Base-by-base conservation (phyloP, 1,139 yeast genomes). In the Yamadazyma dushanensis region DNA sequence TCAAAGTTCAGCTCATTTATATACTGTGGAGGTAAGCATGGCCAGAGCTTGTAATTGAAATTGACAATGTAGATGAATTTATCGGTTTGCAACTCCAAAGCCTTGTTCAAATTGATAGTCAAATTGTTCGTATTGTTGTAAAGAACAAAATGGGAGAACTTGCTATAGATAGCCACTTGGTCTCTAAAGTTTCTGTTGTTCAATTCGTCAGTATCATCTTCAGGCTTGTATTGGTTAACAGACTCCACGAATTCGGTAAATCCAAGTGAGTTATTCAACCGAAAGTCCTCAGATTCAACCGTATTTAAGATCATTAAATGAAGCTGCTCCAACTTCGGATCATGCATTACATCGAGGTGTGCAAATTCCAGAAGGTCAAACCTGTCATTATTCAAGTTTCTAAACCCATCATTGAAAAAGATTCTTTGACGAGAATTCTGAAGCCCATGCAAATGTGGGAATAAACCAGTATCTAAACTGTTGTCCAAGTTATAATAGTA, bases 401-500 rank as follows among this genome's bases (percentile, higher is more conserved):
- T 29, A 23, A 44, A 48, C 16, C 40, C 17, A 13, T 45, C 38
- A 26, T 47, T 49, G 35, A 45, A 49, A 31, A 46, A 66, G 1
- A 54, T 53, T 21, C 66, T 52, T 41, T 64, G 71, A 31, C 50
- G 48, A 8, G 48, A 32, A 31, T 50, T 54, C 37, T 50, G 47
- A 27, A 66, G 46, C 0, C 70, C 72, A 48, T 66, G 72, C 29
- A 66, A 51, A 38, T 61, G 66, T 1, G 73, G 73, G 36, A 67
- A 66, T 43, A 63, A 43, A 16, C 47, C 46, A 5, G 40, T 37
- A 8, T 56, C 56, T 16, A 57, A 44, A 10, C 43, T 36, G 32
- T 51, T 53, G 8, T 45, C 46, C 8, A 25, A 34, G 17, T 50
- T 45, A 40, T 66, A 63, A 38, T 61, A 58, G 44, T 51, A 57